Conservation (phyloP, 2,329 filamentous ascomycete genomes). For the Monilinia laxa region DNA sequence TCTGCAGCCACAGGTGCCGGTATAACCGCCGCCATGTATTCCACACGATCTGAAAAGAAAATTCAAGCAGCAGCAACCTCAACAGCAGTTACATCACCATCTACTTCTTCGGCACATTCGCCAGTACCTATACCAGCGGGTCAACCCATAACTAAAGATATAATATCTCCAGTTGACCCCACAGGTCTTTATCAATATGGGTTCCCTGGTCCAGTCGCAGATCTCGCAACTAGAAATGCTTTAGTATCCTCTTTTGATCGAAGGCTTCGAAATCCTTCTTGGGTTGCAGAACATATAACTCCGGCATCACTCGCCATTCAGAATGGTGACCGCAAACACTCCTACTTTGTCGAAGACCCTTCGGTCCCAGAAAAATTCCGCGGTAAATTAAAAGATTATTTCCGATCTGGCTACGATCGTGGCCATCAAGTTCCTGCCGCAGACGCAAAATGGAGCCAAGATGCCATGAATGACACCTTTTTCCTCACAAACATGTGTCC, state of each 20-base stretch:
- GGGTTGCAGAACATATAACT: slow-evolving; percentile 97
- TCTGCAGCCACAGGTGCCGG: slow-evolving; percentile 76
- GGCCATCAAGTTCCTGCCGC: slow-evolving; percentile 97
- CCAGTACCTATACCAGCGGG: slow-evolving; percentile 36
- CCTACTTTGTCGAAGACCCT: slow-evolving; percentile 77
- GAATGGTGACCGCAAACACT: slow-evolving; percentile 81
- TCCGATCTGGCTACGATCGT: slow-evolving; percentile 88
- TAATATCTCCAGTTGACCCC: slow-evolving; percentile 64
- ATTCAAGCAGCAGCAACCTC: slow-evolving; percentile 38
- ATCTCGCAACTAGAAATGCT: slow-evolving; percentile 73
- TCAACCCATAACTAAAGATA: slow-evolving; percentile 34
- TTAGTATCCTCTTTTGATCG: slow-evolving; percentile 90
- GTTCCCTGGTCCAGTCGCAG: slow-evolving; percentile 86
- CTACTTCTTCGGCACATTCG: slow-evolving; percentile 35
- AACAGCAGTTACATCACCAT: slow-evolving; percentile 31
- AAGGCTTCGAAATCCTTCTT: slow-evolving; percentile 84
- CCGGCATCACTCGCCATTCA: slow-evolving; percentile 72
- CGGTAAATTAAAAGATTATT: slow-evolving; percentile 89
- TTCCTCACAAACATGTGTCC: slow-evolving; percentile 95
- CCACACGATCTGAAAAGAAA: slow-evolving; percentile 53
- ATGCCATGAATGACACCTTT: slow-evolving; percentile 94
- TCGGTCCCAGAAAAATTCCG: slow-evolving; percentile 82
- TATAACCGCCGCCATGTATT: slow-evolving; percentile 66
- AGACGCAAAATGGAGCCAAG: slow-evolving; percentile 92
- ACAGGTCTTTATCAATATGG: slow-evolving; percentile 79